Conservation (phyloP, 1,284 basidiomycete genomes). For the Moesziomyces globuligerus region DNA sequence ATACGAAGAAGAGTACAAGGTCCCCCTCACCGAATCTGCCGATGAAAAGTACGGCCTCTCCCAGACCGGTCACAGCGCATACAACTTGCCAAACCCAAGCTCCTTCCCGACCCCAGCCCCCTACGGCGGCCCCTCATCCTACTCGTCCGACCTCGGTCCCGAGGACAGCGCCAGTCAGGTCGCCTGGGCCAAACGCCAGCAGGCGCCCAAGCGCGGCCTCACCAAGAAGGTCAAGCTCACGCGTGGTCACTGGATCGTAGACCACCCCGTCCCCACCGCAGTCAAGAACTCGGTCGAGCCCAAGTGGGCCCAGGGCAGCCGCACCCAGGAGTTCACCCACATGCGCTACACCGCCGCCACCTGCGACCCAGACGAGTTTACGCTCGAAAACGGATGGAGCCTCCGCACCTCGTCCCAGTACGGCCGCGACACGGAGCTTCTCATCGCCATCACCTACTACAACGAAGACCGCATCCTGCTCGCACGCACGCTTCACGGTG, state of each 20-base stretch:
- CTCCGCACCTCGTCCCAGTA: conserved; percentile 83
- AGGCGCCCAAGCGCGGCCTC: conserved; percentile 67
- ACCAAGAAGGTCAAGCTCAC: conserved; percentile 88
- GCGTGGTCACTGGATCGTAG: conserved; percentile 70
- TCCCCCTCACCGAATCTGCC: conserved; percentile 44
- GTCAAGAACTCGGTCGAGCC: conserved; percentile 84
- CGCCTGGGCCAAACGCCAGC: conserved; percentile 67
- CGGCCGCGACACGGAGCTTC: conserved; percentile 87
- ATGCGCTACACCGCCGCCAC: conserved; percentile 85
- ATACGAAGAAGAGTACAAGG: conserved; percentile 50
- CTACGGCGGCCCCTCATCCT: conserved; percentile 34
- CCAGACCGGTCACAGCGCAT: conserved; percentile 11
- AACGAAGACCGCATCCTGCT: conserved; percentile 93
- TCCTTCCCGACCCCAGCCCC: conserved; percentile 33
- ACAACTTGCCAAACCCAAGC: conserved; percentile 22
- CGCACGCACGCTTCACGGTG: conserved; percentile 81
- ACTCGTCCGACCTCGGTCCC: conserved; percentile 41
- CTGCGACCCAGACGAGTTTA: conserved; percentile 92
- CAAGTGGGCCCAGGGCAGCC: conserved; percentile 72
- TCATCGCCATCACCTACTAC: conserved; percentile 76
- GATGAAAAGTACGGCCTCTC: conserved; percentile 49
- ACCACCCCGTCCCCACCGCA: conserved; percentile 81
- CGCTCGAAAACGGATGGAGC: conserved; percentile 75
- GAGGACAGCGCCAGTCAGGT: conserved; percentile 51
- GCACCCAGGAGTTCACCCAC: conserved; percentile 81